Base-by-base conservation (phyloP, 2,329 filamentous ascomycete genomes). In the Iodosphaeria phyllophila region DNA sequence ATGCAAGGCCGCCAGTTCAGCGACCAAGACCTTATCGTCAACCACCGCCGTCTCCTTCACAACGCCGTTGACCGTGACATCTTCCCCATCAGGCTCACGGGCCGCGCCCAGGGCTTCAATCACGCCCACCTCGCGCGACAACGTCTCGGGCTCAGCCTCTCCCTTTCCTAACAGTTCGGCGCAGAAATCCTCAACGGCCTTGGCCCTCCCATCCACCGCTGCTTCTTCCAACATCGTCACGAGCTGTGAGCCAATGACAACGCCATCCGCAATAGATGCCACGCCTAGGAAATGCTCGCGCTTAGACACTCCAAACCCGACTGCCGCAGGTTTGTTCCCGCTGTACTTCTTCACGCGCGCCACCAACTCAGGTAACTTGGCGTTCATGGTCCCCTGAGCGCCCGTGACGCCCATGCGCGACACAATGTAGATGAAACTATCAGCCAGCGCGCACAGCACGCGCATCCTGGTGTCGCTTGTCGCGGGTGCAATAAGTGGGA, bases 391-490 rank as follows among this genome's bases (percentile, higher is more conserved):
- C 17, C 84, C 84, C 1, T 73, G 74, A 9, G 83, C 89, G 39
- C 89, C 89, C 7, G 89, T 98, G 28, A 95, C 86, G 39, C 89
- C 89, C 76, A 92, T 91, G 39, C 86, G 68, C 14, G 86, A 95
- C 28, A 98, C 89, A 32, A 98, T 84, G 48, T 98, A 98, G 54
- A 98, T 92, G 58, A 95, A 98, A 4, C 84, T 93, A 53, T 95
- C 86, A 43, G 89, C 89, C 34, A 98, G 86, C 48, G 80, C 73
- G 66, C 89, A 98, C 8, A 98, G 74, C 20, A 93, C 65, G 54
- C 79, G 86, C 84, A 98, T 92, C 42, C 89, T 78, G 35, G 70
- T 63, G 39, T 93, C 83, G 5, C 83, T 92, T 2, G 89, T 95
- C 8, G 84, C 72, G 5, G 89, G 89, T 1, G 89, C 86, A 39